phyloP scores from a whole-genome alignment of 208 protist genomes.

The Novymonas esmeraldas region DNA sequence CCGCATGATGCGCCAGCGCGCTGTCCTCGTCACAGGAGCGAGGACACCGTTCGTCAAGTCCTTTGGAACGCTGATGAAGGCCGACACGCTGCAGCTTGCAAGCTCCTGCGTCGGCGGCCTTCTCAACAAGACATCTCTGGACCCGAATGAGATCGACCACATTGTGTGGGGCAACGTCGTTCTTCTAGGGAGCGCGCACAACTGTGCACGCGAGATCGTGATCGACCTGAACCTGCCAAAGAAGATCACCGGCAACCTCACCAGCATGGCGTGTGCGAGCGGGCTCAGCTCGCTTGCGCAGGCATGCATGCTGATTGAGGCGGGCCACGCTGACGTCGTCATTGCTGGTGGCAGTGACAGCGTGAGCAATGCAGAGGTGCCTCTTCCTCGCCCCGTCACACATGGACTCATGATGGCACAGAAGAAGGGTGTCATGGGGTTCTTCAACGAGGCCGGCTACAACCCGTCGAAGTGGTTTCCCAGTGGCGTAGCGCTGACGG shows the following conservation, averaged over 20 bases:
- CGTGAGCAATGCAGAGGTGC: slow-evolving; percentile 72
- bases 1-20: slow-evolving; percentile 31
- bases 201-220: slow-evolving; percentile 85
- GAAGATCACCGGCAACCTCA: slow-evolving; percentile 65
- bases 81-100: slow-evolving; percentile 66
- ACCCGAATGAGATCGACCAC: slow-evolving; percentile 77
- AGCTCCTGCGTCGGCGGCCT: slow-evolving; percentile 70
- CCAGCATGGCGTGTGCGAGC: slow-evolving; percentile 84
- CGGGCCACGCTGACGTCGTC: slow-evolving; percentile 74
- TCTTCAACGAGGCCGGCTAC: slow-evolving; percentile 72
- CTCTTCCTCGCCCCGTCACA: slow-evolving; percentile 50
- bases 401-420: slow-evolving; percentile 61
- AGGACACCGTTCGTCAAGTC: slow-evolving; percentile 83
- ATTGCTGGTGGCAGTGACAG: slow-evolving; percentile 91
- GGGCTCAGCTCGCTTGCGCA: slow-evolving; percentile 81
- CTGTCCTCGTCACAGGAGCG: slow-evolving; percentile 68
- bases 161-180: slow-evolving; percentile 93
- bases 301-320: slow-evolving; percentile 77
- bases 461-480: slow-evolving; percentile 76
- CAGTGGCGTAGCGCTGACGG: slow-evolving; percentile 46
- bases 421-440: slow-evolving; percentile 52
- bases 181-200: slow-evolving; percentile 69
- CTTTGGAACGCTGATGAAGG: slow-evolving; percentile 67
- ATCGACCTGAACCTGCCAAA: slow-evolving; percentile 85
- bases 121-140: slow-evolving; percentile 66